Conservation (phyloP, 306 rosid genomes). For the Cicer bijugum region DNA sequence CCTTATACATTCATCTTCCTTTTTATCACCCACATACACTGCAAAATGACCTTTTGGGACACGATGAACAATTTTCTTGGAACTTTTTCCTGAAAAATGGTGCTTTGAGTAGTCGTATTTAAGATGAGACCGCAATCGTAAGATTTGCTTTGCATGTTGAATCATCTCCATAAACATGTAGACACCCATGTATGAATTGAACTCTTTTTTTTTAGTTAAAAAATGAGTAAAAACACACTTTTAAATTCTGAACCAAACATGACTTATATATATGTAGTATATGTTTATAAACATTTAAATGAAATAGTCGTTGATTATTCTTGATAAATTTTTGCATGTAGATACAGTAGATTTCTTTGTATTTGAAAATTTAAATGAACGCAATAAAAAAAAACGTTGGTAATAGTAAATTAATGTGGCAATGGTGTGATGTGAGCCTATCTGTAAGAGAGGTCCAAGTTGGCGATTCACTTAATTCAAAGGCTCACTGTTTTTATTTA, state of each 20-base stretch:
- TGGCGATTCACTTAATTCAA: no score
- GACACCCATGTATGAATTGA: conserved; percentile 43
- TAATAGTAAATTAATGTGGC: no score
- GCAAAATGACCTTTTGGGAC: conserved; percentile 60
- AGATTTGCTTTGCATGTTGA: conserved; percentile 45
- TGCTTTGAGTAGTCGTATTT: conserved; percentile 22
- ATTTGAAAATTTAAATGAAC: no score
- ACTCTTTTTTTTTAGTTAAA: neutral
- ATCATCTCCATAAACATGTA: conserved; percentile 43
- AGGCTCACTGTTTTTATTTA: no score
- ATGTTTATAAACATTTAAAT: neutral
- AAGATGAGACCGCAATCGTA: conserved; percentile 33
- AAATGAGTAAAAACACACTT: neutral
- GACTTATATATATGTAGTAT: neutral
- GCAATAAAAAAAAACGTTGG: no score
- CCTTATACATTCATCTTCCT: conserved; percentile 28
- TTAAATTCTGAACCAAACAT: neutral
- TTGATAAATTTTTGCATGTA: conserved; percentile 12
- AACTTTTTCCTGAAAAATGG: neutral
- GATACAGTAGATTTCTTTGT: neutral
- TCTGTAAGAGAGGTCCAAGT: no score
- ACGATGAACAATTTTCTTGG: neutral
- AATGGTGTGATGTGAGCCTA: no score
- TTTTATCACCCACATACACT: conserved; percentile 49
- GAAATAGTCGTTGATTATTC: neutral